A percentile compares a stretch with the other conserved stretches of the same genome.
phyloP scores from a whole-genome alignment of 2,329 filamentous ascomycete genomes.

The Akanthomyces muscarius region DNA sequence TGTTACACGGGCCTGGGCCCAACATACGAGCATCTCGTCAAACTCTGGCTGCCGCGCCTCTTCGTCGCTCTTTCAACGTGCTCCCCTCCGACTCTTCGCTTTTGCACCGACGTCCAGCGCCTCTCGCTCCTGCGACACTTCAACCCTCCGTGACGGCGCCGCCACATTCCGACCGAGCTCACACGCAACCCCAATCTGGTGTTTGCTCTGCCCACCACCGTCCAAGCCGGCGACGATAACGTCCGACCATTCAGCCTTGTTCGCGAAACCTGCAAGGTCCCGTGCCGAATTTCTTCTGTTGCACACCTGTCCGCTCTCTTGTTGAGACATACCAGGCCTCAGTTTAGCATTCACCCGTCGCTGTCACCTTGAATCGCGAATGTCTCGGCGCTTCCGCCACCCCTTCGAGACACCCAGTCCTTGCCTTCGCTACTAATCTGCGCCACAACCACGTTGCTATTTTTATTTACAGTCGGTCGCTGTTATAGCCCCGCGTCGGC shows the following conservation, averaged over 20 bases:
- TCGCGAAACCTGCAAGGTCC: not conserved
- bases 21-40: slow-evolving; percentile 10
- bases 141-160: not conserved
- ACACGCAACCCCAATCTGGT: not conserved
- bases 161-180: not conserved
- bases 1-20: not conserved
- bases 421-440: not conserved
- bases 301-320: not conserved
- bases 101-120: not conserved
- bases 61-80: not conserved
- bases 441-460: slow-evolving; percentile 1
- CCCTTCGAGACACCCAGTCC: slow-evolving; percentile 8
- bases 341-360: not conserved
- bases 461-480: not conserved
- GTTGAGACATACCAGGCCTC: slow-evolving; percentile 8
- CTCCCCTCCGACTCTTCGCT: not conserved
- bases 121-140: not conserved
- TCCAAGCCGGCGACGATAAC: not conserved
- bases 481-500: not conserved
- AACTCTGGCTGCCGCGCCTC: not conserved
- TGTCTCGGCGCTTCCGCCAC: slow-evolving; percentile 14
- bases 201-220: not conserved
- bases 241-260: not conserved
- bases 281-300: not conserved
- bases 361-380: slow-evolving; percentile 9